Evolutionary conservation across 2,329 filamentous ascomycete genomes (phyloP), one percentile per base, ranked within the genome.

Genomic region (Diaporthe capsici): DNA sequence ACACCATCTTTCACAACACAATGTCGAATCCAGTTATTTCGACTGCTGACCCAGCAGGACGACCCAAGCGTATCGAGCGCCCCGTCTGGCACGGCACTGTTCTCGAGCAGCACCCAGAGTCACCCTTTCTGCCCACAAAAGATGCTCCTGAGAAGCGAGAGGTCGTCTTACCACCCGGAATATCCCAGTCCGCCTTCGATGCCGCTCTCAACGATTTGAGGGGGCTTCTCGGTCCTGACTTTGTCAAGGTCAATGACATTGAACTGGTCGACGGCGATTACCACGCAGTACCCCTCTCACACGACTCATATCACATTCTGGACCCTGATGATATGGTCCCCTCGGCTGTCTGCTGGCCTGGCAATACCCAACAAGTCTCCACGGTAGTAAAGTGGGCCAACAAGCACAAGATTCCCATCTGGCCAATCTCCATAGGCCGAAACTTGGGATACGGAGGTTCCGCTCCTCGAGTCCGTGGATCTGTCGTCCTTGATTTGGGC

Each of bases 331-430:
- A 58, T 20, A 58, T 58, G 55, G 55, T 58, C 31, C 55, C 55
- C 55, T 58, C 55, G 17, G 55, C 55, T 58, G 55, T 58, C 55
- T 58, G 55, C 55, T 58, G 55, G 55, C 55, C 55, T 58, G 55
- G 55, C 55, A 58, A 58, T 15, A 58, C 55, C 13, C n/a, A 58
- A 37, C 55, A 58, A n/a, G 55, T 58, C 15, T 58, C 55, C 17
- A 58, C 25, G 31, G 55, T 58, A 20, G 55, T 58, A 2, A 58
- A 58, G 55, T 58, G 55, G 55, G 55, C 55, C 55, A 58, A 58
- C 55, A 58, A 58, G 55, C 55, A 58, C 31, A 58, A 58, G 20
- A 58, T 58, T 58, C 31, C 31, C 17, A 58, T 58, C 6, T 58
- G 55, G 55, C 55, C 55, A n/a, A 58, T 58, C 12, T 58, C 55